These are phyloP conservation scores for Candida frijolesensis DNA, from an alignment of 1,139 yeast species.

Conservation along the genomic window DNA sequence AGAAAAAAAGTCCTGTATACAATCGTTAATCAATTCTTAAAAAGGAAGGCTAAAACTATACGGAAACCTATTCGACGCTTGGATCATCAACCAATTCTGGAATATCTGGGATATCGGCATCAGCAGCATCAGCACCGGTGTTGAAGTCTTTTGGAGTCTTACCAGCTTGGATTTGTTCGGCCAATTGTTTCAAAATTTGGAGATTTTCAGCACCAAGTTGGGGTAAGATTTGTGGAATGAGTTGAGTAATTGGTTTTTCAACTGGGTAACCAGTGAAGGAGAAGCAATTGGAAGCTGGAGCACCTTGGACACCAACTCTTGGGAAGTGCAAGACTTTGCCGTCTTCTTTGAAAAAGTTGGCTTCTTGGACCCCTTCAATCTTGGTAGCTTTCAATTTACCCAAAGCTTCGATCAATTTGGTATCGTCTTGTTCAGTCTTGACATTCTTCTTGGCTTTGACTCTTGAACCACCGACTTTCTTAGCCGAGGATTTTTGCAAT, in stretches of 20 bases:
- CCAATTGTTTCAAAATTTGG: conserved; percentile 85
- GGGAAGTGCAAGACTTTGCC: conserved; percentile 95
- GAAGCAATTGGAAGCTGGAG: conserved; percentile 87
- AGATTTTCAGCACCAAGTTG: conserved; percentile 97
- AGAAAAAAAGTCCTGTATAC: not conserved
- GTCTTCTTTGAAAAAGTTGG: conserved; percentile 96
- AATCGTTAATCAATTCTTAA: conserved; percentile 3
- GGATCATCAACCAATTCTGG: conserved; percentile 82
- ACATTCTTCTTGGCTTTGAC: conserved; percentile 71
- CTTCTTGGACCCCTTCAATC: conserved; percentile 90
- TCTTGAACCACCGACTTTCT: conserved; percentile 90
- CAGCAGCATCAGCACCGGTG: conserved; percentile 52
- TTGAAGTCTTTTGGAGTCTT: conserved; percentile 53
- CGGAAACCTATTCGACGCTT: conserved; percentile 4
- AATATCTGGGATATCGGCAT: conserved; percentile 65
- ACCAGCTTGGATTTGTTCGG: conserved; percentile 80
- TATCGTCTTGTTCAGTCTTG: conserved; percentile 77
- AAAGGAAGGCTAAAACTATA: not conserved
- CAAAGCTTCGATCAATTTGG: conserved; percentile 87
- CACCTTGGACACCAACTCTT: conserved; percentile 93
- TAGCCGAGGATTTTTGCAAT: conserved; percentile 70
- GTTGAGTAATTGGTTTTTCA: conserved; percentile 89
- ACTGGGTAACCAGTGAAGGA: conserved; percentile 96
- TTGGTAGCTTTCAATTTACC: conserved; percentile 89
- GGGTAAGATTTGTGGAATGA: conserved; percentile 93